Evolutionary conservation across 306 rosid genomes (phyloP), one percentile per base, ranked within the genome.

Genomic region (Herpetospermum pedunculosum): DNA sequence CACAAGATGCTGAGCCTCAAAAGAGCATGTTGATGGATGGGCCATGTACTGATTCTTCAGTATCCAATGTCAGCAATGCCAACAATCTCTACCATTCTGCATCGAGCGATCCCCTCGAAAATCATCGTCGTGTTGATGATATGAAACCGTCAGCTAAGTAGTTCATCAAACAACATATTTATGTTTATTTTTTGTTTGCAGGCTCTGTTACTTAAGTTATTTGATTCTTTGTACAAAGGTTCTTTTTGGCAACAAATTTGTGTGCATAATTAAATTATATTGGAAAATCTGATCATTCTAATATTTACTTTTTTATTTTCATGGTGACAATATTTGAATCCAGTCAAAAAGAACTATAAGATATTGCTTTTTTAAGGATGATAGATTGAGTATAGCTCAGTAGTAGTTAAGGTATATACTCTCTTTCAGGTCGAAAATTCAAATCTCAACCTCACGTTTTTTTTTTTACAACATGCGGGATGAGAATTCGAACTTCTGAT

Each of bases 11-110:
- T 54, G 78, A 73, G 9, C 82, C n/a, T 29, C 78, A 59, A 21
- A 75, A 62, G 18, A 75, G 72, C 25, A 60, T 47, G 57, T 77
- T 87, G 26, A 59, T 72, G 83, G 87, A 79, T 41, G 97, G 92
- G 5, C 92, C 95, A 41, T 88, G 90, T 88, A 3, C 38, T 64
- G 88, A 87, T 43, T 81, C 91, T 50, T 82, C 90, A 19, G 6
- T 64, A 16, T 87, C 89, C 55, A 14, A 60, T 14, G 70, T 78
- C 6, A 84, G 85, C 78, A 76, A 25, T 47, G 86, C 57, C 1
- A 80, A 76, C 4, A 47, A 43, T 14, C 75, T 11, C 46, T 55
- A 78, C 21, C 40, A 75, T 47, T 70, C 82, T 80, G 83, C 88
- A 44, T 16, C 87, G 18, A 38, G 72, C 57, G 76, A 19, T 43